Evolutionary conservation across 768 basidiomycete genomes (phyloP), one percentile per base, ranked within the genome.

Genomic region (Strobilomyces echinocephalus): DNA sequence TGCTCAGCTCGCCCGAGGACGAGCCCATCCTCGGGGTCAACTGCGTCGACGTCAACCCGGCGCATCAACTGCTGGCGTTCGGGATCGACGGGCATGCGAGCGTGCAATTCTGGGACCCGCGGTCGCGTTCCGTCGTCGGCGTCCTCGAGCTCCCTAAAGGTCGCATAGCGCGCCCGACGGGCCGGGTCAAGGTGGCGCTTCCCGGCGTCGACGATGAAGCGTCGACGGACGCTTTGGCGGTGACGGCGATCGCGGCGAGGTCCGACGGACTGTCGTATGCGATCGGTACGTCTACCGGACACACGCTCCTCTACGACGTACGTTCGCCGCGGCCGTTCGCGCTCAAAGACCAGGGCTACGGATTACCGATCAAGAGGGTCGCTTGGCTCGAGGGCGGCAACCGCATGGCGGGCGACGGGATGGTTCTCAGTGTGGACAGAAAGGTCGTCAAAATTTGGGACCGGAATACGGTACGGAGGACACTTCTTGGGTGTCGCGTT

Each of bases 391-490:
- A 95, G 62, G 91, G 91, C 34, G 90, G 89, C 11, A 82, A 77
- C 49, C 76, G 79, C 60, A 91, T 88, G 84, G 88, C 87, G 2
- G 91, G 91, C 46, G 88, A 90, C 43, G 88, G 91, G 1, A 81
- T 94, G 76, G 81, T 99, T 16, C 75, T 95, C 50, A 95, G 88
- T 68, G 91, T 93, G 1, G 97, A 99, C 71, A 90, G 85, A 70
- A 98, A 98, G 69, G 95, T 99, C 26, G 81, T 97, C 63, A 99
- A 99, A 72, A 87, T 98, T 28, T 99, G 97, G 97, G 89, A 94
- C 65, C 81, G 86, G 50, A 81, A 88, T 69, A 79, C 79, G 38
- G 91, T 91, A 73, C 50, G 88, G 74, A 36, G 42, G 31, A 4
- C 46, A 18, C 26, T 6, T 5, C n/a, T 44, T 49, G 39, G 3